phyloP scores from a whole-genome alignment of 169 alveolate genomes.

The Theileria annulata region DNA sequence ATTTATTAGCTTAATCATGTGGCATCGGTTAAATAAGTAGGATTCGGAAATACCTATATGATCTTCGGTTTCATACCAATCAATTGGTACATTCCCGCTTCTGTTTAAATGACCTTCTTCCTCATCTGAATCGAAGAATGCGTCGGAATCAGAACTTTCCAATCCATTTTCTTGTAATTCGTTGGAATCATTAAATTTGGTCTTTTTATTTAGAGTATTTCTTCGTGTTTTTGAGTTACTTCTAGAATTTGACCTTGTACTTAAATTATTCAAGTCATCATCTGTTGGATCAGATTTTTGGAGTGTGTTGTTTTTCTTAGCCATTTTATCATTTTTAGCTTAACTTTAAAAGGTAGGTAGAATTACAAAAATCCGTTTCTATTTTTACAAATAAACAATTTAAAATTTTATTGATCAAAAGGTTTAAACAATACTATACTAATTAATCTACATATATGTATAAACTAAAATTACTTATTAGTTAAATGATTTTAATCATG shows the following conservation, averaged over 20 bases:
- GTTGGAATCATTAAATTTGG: not conserved
- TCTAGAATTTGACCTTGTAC: slow-evolving; percentile 48
- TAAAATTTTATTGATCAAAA: too few relatives aligned
- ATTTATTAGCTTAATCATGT: not conserved
- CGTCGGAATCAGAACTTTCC: slow-evolving; percentile 19
- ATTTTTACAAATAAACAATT: not conserved
- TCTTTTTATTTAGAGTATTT: not conserved
- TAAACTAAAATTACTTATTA: too few relatives aligned
- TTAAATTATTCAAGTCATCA: slow-evolving; percentile 12
- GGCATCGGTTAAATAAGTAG: not conserved
- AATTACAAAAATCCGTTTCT: not conserved
- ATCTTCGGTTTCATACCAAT: slow-evolving; percentile 59
- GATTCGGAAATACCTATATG: slow-evolving; percentile 44
- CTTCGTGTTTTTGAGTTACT: slow-evolving; percentile 7
- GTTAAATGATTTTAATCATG: too few relatives aligned
- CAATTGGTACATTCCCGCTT: slow-evolving; percentile 55
- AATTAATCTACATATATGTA: not conserved
- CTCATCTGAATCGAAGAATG: slow-evolving; percentile 59
- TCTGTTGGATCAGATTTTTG: not conserved
- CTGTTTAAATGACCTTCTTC: slow-evolving; percentile 61
- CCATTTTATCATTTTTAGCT: not conserved
- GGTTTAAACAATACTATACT: not conserved
- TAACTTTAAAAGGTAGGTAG: not conserved
- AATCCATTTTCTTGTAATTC: slow-evolving; percentile 11
- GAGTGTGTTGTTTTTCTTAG: not conserved